A percentile compares a stretch with the other conserved stretches of the same genome.
Evolutionary conservation across 805 yeast genomes (phyloP).

Genomic region (Komagataella kurtzmanii): DNA sequence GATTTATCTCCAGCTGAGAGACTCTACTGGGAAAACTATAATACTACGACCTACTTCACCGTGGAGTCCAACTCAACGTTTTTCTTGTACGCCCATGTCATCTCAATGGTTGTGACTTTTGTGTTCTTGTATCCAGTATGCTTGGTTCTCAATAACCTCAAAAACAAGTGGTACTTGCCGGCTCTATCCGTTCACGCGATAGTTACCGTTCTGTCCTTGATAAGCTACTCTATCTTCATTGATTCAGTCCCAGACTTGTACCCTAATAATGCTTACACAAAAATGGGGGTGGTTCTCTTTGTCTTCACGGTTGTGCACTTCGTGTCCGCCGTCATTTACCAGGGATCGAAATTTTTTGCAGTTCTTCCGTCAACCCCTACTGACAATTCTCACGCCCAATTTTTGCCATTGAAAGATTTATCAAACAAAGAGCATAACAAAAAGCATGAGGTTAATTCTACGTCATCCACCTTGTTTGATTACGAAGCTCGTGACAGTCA

Average conservation of each 20-base stretch:
- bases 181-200: slow-evolving; percentile 36
- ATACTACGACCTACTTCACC: slow-evolving; percentile 64
- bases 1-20: slow-evolving; percentile 59
- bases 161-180: slow-evolving; percentile 46
- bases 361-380: slow-evolving; percentile 4
- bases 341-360: slow-evolving; percentile 29
- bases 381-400: slow-evolving; percentile 4
- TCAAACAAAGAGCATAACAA: slow-evolving; percentile 6
- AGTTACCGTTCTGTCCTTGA: slow-evolving; percentile 33
- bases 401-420: slow-evolving; percentile 16
- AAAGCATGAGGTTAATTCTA: slow-evolving; percentile 9
- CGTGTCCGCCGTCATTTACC: slow-evolving; percentile 33
- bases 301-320: slow-evolving; percentile 41
- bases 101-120: slow-evolving; percentile 27
- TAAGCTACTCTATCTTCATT: slow-evolving; percentile 43
- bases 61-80: slow-evolving; percentile 28
- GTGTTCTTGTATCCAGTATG: slow-evolving; percentile 54
- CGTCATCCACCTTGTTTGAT: slow-evolving; percentile 23
- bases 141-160: slow-evolving; percentile 48
- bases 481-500: slow-evolving; percentile 5
- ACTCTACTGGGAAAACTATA: slow-evolving; percentile 65
- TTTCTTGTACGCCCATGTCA: slow-evolving; percentile 43
- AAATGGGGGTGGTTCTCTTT: slow-evolving; percentile 49
- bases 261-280: slow-evolving; percentile 63
- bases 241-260: slow-evolving; percentile 52